These are phyloP conservation scores for Scedosporium dehoogii DNA, from an alignment of 2,329 filamentous ascomycete species.

Conservation along the genomic window DNA sequence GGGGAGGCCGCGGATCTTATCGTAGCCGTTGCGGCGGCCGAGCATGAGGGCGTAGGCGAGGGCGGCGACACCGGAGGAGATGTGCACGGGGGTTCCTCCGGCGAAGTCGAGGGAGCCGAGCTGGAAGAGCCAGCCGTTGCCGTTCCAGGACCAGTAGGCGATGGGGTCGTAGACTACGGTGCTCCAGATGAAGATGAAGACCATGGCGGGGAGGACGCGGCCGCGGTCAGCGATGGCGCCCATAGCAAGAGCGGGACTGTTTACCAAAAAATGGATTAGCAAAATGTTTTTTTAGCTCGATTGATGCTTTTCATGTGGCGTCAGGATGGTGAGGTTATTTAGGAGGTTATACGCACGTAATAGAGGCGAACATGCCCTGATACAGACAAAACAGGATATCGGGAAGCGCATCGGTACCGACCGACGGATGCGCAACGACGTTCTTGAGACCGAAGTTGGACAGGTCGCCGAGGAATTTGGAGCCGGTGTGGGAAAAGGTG, in stretches of 20 bases:
- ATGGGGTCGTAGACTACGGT: slow-evolving; percentile 65
- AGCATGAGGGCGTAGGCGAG: slow-evolving; percentile 66
- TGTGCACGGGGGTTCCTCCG: slow-evolving; percentile 66
- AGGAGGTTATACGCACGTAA: slow-evolving; percentile 54
- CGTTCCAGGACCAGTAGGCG: slow-evolving; percentile 72
- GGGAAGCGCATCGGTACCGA: slow-evolving; percentile 61
- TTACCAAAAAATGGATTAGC: not conserved
- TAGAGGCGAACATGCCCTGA: slow-evolving; percentile 82
- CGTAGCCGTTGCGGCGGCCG: slow-evolving; percentile 57
- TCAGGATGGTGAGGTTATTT: too few species aligned
- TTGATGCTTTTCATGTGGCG: not conserved
- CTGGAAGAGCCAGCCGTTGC: slow-evolving; percentile 59
- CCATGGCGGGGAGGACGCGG: slow-evolving; percentile 48
- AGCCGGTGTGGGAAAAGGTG: slow-evolving; percentile 71
- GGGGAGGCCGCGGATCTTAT: slow-evolving; percentile 48
- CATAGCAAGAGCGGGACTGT: slow-evolving; percentile 45
- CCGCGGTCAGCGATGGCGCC: slow-evolving; percentile 52
- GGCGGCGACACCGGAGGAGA: slow-evolving; percentile 60
- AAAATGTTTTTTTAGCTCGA: not conserved
- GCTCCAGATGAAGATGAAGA: slow-evolving; percentile 63
- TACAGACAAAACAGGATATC: slow-evolving; percentile 79
- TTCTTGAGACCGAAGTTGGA: slow-evolving; percentile 73
- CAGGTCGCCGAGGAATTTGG: slow-evolving; percentile 68
- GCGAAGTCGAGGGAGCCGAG: slow-evolving; percentile 66
- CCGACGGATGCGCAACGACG: slow-evolving; percentile 65